These are phyloP conservation scores for Trypanosoma lewisi DNA, from an alignment of 208 protist genomes.

Conservation along the genomic window DNA sequence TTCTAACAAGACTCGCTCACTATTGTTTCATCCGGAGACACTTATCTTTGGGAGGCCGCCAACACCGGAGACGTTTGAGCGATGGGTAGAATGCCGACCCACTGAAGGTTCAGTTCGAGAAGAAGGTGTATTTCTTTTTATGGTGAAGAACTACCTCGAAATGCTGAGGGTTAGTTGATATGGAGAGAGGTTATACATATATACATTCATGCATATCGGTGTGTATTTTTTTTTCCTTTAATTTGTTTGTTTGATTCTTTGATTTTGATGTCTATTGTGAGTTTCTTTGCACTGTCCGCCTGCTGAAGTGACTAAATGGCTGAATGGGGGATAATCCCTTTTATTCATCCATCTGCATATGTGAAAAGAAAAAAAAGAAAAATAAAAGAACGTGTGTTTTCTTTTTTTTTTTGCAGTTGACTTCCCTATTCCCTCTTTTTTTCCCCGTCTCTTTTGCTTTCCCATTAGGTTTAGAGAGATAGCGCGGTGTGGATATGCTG, in stretches of 20 bases:
- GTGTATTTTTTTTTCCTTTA: not conserved
- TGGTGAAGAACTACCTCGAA: constrained; percentile 72
- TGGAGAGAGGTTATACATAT: not conserved
- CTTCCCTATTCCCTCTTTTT: too few relatives aligned
- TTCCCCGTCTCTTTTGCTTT: not conserved
- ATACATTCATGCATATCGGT: not conserved
- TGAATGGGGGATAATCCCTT: too few relatives aligned
- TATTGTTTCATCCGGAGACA: constrained; percentile 69
- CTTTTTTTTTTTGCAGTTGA: constrained; percentile 9
- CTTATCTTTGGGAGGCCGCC: constrained; percentile 69
- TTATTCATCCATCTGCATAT: too few relatives aligned
- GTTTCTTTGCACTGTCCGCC: too few relatives aligned
- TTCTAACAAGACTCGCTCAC: constrained; percentile 57
- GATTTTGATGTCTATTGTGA: too few relatives aligned
- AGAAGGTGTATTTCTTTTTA: constrained; percentile 70
- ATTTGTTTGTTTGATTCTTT: too few relatives aligned
- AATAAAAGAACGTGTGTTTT: not conserved
- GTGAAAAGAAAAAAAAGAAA: not conserved
- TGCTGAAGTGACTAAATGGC: too few relatives aligned
- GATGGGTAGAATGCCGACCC: constrained; percentile 64
- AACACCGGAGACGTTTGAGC: constrained; percentile 58
- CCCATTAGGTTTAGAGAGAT: too few relatives aligned
- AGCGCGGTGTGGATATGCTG: too few relatives aligned
- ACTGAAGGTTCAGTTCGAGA: constrained; percentile 46
- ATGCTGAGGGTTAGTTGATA: constrained; percentile 63